These are phyloP conservation scores for Heliamphora exappendiculata DNA, from an alignment of 148 eudicot genomes.

Conservation along the genomic window DNA sequence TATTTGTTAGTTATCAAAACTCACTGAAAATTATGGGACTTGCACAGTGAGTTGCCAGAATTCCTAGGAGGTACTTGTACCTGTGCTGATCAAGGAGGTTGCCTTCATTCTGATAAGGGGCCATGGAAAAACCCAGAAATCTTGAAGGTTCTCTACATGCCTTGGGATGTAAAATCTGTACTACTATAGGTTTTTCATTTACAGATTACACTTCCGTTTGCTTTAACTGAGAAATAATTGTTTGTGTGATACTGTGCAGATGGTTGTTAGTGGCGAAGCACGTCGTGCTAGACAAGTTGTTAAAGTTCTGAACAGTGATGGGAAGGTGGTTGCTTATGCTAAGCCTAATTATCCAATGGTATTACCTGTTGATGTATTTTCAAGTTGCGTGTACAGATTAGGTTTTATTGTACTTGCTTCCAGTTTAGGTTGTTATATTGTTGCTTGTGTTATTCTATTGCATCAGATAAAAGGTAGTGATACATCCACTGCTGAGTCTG, in stretches of 20 bases:
- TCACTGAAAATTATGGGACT: not conserved
- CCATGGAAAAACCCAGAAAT: slow-evolving; percentile 94
- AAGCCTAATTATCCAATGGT: slow-evolving; percentile 80
- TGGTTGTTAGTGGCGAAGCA: slow-evolving; percentile 80
- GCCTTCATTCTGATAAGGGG: slow-evolving; percentile 89
- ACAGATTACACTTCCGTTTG: not conserved
- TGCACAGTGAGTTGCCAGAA: slow-evolving; percentile 78
- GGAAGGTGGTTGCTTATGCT: slow-evolving; percentile 87
- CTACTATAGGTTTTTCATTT: not conserved
- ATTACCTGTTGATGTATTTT: slow-evolving; percentile 12
- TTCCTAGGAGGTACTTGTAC: slow-evolving; percentile 85
- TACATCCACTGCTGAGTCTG: slow-evolving; percentile 93
- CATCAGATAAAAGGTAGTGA: slow-evolving; percentile 78
- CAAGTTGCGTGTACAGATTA: not conserved
- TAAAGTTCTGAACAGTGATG: slow-evolving; percentile 80
- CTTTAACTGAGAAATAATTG: not conserved
- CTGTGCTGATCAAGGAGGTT: slow-evolving; percentile 87
- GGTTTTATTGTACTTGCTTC: not conserved
- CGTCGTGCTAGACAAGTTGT: slow-evolving; percentile 80
- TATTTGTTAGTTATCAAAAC: not conserved
- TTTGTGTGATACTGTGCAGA: slow-evolving; percentile 34
- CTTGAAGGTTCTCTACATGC: slow-evolving; percentile 41
- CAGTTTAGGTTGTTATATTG: not conserved
- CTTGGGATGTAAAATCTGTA: not conserved
- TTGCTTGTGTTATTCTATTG: slow-evolving; percentile 9